phyloP scores from a whole-genome alignment of 805 yeast genomes.

The Phaffomyces antillensis region DNA sequence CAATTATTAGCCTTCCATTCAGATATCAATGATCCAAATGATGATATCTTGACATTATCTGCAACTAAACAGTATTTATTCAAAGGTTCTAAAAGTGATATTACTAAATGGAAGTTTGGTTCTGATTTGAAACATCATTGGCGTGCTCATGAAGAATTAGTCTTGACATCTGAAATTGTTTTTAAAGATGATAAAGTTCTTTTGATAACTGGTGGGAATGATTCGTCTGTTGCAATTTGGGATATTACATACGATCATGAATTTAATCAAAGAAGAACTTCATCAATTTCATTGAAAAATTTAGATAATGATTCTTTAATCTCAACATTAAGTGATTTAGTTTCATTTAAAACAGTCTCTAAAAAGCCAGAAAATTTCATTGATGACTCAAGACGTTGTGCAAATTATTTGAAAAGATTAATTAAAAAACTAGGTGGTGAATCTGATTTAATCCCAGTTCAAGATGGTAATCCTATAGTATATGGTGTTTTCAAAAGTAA shows the following conservation, averaged over 20 bases:
- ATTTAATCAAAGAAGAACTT: conserved; percentile 7
- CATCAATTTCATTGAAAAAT: conserved; percentile 15
- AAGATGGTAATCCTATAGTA: conserved; percentile 79
- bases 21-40: conserved; percentile 26
- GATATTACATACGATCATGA: conserved; percentile 31
- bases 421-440: conserved; percentile 66
- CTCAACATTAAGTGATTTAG: conserved; percentile 50
- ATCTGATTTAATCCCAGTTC: conserved; percentile 63
- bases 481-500: conserved; percentile 62
- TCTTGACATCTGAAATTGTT: conserved; percentile 50
- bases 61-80: conserved; percentile 51
- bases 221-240: conserved; percentile 69
- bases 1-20: conserved; percentile 38
- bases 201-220: conserved; percentile 63
- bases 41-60: conserved; percentile 49
- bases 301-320: conserved; percentile 58
- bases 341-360: conserved; percentile 72
- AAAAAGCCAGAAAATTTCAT: conserved; percentile 59
- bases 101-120: conserved; percentile 45
- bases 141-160: conserved; percentile 48
- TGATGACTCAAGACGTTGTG: conserved; percentile 82
- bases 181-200: conserved; percentile 32
- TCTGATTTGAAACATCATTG: conserved; percentile 38
- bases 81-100: conserved; percentile 44
- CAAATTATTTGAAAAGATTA: conserved; percentile 59